A percentile compares a stretch with the other conserved stretches of the same genome.
phyloP scores from a whole-genome alignment of 2,329 filamentous ascomycete genomes.

The Lanzia echinophila region DNA sequence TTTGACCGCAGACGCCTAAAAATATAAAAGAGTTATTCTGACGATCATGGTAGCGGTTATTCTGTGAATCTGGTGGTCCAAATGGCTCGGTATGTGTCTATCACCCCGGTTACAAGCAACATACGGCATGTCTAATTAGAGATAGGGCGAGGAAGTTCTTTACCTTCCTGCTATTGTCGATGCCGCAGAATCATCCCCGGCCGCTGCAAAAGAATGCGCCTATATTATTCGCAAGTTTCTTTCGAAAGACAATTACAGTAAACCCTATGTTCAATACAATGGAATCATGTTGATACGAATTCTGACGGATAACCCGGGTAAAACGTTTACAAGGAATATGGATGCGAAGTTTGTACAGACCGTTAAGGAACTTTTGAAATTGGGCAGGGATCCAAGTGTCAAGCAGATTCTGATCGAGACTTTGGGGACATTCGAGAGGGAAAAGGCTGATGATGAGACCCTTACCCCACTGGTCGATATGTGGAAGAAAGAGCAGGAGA shows the following conservation, averaged over 20 bases:
- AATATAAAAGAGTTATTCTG: slow-evolving; percentile 13
- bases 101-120: not conserved
- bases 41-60: slow-evolving; percentile 52
- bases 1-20: slow-evolving; percentile 1
- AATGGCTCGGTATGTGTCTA: slow-evolving; percentile 45
- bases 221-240: slow-evolving; percentile 77
- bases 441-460: slow-evolving; percentile 63
- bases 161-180: slow-evolving; percentile 93
- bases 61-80: slow-evolving; percentile 68
- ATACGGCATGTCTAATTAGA: slow-evolving; percentile 9
- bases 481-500: slow-evolving; percentile 83
- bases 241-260: slow-evolving; percentile 58
- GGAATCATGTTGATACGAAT: slow-evolving; percentile 93
- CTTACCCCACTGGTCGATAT: slow-evolving; percentile 66
- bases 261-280: slow-evolving; percentile 81
- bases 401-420: slow-evolving; percentile 85
- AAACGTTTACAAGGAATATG: slow-evolving; percentile 83
- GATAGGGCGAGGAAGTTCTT: slow-evolving; percentile 78
- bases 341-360: slow-evolving; percentile 77
- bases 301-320: slow-evolving; percentile 82
- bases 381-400: slow-evolving; percentile 66
- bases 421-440: slow-evolving; percentile 67
- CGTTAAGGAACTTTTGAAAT: slow-evolving; percentile 66
- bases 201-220: slow-evolving; percentile 76
- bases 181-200: slow-evolving; percentile 83